These are phyloP conservation scores for Kwoniella sp. DNA, from an alignment of 768 basidiomycete genomes.

Conservation along the genomic window DNA sequence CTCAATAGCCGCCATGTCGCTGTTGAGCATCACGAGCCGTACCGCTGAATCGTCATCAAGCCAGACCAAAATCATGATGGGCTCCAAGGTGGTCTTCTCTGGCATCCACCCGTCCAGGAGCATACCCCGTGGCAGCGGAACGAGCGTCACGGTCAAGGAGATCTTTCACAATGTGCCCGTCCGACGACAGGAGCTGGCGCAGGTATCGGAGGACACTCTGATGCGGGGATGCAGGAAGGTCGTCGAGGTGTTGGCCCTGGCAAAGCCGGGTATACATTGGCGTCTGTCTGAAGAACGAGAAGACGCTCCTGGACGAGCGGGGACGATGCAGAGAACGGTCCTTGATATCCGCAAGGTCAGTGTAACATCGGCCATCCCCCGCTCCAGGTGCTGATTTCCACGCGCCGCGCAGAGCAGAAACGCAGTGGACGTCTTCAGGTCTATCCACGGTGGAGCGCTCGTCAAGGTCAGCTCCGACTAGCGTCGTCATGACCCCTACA, in stretches of 20 bases:
- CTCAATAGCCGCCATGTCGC: conserved; percentile 67
- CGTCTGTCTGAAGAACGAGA: too few species aligned
- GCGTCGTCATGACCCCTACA: too few species aligned
- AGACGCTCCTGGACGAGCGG: conserved; percentile 55
- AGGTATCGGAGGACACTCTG: background rate
- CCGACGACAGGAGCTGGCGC: conserved; percentile 6
- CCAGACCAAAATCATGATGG: conserved; percentile 77
- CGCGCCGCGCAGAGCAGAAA: conserved; percentile 59
- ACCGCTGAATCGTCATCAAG: conserved; percentile 61
- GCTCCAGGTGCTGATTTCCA: background rate
- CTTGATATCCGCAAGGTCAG: conserved; percentile 66
- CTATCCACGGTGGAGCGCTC: conserved; percentile 68
- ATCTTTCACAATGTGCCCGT: conserved; percentile 74
- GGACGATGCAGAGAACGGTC: conserved; percentile 41
- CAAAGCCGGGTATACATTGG: conserved; percentile 68
- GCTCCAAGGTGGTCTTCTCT: conserved; percentile 62
- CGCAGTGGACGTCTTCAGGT: conserved; percentile 63
- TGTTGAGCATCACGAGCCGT: conserved; percentile 78
- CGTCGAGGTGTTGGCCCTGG: conserved; percentile 67
- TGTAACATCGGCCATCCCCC: background rate
- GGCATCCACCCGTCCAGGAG: conserved; percentile 59
- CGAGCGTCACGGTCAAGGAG: conserved; percentile 77
- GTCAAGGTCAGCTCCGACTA: conserved; percentile 56
- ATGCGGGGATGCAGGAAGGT: conserved; percentile 66
- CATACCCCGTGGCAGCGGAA: conserved; percentile 67